Evolutionary conservation across 495 filamentous ascomycete species (phyloP).

Genomic region (Podospora tetraspora): DNA sequence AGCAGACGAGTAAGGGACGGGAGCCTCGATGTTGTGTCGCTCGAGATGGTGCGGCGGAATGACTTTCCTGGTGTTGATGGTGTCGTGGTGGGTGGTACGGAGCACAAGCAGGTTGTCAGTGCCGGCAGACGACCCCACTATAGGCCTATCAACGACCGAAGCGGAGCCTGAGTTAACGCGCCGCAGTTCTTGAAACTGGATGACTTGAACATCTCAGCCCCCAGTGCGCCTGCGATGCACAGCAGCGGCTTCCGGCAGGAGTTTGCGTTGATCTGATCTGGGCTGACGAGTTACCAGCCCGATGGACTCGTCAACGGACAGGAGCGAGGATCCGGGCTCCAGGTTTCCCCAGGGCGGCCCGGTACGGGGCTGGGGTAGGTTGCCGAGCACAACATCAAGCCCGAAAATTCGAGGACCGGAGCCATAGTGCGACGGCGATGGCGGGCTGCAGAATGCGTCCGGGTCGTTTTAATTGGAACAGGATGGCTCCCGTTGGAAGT

Average conservation of each 20-base stretch:
- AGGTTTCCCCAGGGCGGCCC: background rate
- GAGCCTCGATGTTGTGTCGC: background rate
- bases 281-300: background rate
- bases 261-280: background rate
- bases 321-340: background rate
- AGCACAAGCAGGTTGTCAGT: background rate
- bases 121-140: background rate
- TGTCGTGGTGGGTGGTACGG: background rate
- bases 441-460: background rate
- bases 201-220: background rate
- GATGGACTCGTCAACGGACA: background rate
- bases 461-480: background rate
- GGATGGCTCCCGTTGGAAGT: background rate
- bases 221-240: background rate
- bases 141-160: background rate
- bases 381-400: background rate
- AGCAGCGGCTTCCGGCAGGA: background rate
- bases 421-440: background rate
- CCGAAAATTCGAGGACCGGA: background rate
- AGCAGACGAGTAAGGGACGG: background rate
- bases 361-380: background rate
- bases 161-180: too few species aligned
- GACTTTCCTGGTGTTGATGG: background rate
- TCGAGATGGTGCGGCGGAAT: background rate
- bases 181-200: background rate